Evolutionary conservation across 768 basidiomycete genomes (phyloP), one percentile per base, ranked within the genome.

Genomic region (Leccinum variicolor): DNA sequence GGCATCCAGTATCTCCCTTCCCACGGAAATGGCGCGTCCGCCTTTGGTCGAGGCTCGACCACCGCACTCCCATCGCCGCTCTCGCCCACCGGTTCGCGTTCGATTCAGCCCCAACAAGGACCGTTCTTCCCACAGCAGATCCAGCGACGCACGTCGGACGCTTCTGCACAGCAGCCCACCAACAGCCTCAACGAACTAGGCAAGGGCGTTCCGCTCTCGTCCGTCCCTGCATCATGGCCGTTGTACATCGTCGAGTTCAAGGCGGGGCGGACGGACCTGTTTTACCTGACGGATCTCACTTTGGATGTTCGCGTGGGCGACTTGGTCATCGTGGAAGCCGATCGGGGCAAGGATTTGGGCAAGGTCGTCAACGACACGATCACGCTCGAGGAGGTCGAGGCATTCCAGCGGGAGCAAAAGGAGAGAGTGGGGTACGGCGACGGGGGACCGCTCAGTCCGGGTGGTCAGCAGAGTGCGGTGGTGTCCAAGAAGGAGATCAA

Each of bases 191-290:
- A 65, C 39, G 83, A 94, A 11, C 85, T 96, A 23, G 95, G 96
- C 51, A 89, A 88, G 67, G 96, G 96, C 34, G 84, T 98, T 0
- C 93, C 94, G 0, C 80, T 98, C 17, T 85, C 88, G 68, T 73
- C 89, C 50, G 87, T 99, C 43, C 88, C 94, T 1, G 71, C 88
- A 13, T 84, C 86, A 34, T 92, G 89, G 78, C 93, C 90, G n/a
- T 81, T 99, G 8, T 98, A 84, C 79, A 95, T 98, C 64, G 90
- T 98, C 65, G 91, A 97, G 72, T 99, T 99, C 81, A 99, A 98
- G 75, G 95, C 95, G 0, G 93, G 94, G 0, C 85, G 96, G 41
- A 94, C 94, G 61, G 96, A 98, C 72, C 76, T 99, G 26, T 98
- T 94, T 75, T 98, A 97, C 72, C 80, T 87, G 60, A 89, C 86